Evolutionary conservation across 2,329 filamentous ascomycete species (phyloP).

Genomic region (Aspergillus novoparasiticus): DNA sequence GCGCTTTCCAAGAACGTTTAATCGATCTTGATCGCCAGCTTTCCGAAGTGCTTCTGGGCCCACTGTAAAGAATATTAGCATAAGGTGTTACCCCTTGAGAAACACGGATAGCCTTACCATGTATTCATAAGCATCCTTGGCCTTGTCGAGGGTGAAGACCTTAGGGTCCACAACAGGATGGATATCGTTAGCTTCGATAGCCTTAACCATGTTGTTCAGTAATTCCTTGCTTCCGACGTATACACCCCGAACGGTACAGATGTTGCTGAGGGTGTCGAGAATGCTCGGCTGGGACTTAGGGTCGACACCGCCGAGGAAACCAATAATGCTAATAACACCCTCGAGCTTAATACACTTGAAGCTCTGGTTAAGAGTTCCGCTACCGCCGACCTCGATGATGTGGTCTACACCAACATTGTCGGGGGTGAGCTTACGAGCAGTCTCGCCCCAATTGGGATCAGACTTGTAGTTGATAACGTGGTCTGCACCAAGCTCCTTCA

Average conservation of each 20-base stretch:
- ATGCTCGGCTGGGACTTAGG: slow-evolving; percentile 54
- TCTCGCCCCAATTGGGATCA: slow-evolving; percentile 61
- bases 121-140: slow-evolving; percentile 58
- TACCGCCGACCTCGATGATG: slow-evolving; percentile 67
- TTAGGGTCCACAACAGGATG: slow-evolving; percentile 62
- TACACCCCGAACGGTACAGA: slow-evolving; percentile 61
- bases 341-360: slow-evolving; percentile 58
- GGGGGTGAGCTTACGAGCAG: slow-evolving; percentile 55
- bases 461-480: slow-evolving; percentile 64
- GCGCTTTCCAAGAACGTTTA: slow-evolving; percentile 16
- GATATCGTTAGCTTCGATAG: slow-evolving; percentile 62
- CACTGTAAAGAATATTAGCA: slow-evolving; percentile 36
- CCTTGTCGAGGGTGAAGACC: slow-evolving; percentile 56
- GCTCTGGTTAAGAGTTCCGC: slow-evolving; percentile 60
- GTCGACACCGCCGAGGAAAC: slow-evolving; percentile 56
- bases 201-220: slow-evolving; percentile 62
- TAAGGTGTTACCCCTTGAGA: background rate
- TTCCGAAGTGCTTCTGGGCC: slow-evolving; percentile 59
- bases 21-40: slow-evolving; percentile 53
- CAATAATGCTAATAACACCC: slow-evolving; percentile 59
- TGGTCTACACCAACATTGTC: slow-evolving; percentile 61
- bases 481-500: slow-evolving; percentile 60
- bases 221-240: slow-evolving; percentile 58
- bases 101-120: slow-evolving; percentile 38
- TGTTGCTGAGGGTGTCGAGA: slow-evolving; percentile 52